phyloP scores from a whole-genome alignment of 1,284 basidiomycete species.

The Stereum hirsutum region DNA sequence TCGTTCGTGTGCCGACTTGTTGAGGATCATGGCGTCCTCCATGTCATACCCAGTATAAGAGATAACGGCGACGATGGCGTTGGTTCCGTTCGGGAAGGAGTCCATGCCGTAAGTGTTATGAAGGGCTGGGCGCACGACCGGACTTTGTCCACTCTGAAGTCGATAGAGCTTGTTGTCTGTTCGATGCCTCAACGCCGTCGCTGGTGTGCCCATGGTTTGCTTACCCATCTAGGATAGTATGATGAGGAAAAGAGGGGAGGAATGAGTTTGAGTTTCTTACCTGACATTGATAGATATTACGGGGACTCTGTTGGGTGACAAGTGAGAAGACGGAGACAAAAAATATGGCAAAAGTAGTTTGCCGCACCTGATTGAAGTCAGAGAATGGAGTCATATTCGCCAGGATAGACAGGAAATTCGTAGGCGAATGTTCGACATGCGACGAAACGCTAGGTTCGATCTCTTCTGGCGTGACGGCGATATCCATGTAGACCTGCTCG shows the following conservation, averaged over 20 bases:
- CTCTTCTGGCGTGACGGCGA: conserved; percentile 88
- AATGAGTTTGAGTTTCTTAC: conserved; percentile 34
- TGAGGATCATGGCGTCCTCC: conserved; percentile 99
- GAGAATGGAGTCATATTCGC: conserved; percentile 82
- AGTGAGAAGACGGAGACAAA: conserved; percentile 1
- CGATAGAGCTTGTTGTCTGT: conserved; percentile 99
- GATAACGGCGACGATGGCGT: conserved; percentile 98
- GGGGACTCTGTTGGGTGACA: conserved; percentile 49
- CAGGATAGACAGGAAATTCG: conserved; percentile 88
- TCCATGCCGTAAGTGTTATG: conserved; percentile 99
- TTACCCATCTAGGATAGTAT: conserved; percentile 82
- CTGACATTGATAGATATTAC: conserved; percentile 86
- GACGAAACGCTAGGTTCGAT: conserved; percentile 77
- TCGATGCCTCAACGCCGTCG: conserved; percentile 82
- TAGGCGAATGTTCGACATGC: conserved; percentile 92
- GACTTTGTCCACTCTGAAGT: conserved; percentile 91
- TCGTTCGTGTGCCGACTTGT: conserved; percentile 97
- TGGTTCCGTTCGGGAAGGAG: conserved; percentile 96
- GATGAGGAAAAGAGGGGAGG: conserved; percentile 3
- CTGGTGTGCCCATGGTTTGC: conserved; percentile 99
- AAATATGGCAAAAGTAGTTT: conserved; percentile 1
- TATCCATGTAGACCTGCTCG: conserved; percentile 99
- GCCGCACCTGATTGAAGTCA: conserved; percentile 88
- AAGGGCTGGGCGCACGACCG: conserved; percentile 86
- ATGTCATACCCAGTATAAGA: conserved; percentile 99